phyloP scores from a whole-genome alignment of 2,329 filamentous ascomycete species.

The Trichoderma atroviride region DNA sequence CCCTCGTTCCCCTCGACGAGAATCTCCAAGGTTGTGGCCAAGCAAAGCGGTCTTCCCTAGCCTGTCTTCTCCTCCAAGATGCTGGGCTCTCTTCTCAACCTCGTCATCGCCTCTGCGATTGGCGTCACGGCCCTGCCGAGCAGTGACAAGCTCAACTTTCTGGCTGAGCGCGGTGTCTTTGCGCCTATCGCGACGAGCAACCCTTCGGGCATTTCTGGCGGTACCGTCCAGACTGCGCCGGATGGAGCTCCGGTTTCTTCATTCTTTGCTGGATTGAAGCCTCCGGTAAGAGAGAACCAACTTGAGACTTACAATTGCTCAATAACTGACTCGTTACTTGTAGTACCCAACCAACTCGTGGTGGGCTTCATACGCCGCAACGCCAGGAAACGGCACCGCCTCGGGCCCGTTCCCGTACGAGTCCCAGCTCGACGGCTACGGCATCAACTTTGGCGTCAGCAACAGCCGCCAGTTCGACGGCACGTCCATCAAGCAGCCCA shows the following conservation, averaged over 20 bases:
- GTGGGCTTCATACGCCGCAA: constrained; percentile 33
- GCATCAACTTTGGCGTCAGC: constrained; percentile 32
- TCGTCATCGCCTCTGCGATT: constrained; percentile 24
- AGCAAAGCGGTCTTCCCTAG: constrained; percentile 18
- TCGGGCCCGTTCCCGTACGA: constrained; percentile 34
- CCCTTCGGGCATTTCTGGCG: constrained; percentile 30
- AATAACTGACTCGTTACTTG: neutral
- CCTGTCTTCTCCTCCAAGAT: constrained; percentile 2
- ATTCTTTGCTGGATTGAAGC: constrained; percentile 33
- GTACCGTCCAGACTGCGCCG: constrained; percentile 26
- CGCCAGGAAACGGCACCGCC: constrained; percentile 31
- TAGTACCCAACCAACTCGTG: constrained; percentile 34
- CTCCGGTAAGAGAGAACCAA: constrained; percentile 29
- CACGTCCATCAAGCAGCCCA: constrained; percentile 33
- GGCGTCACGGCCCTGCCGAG: constrained; percentile 22
- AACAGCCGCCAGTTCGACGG: constrained; percentile 32
- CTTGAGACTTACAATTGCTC: neutral
- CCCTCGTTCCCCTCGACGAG: neutral
- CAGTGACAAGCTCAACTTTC: constrained; percentile 10
- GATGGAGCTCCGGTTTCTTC: constrained; percentile 29
- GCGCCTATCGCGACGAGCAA: constrained; percentile 31
- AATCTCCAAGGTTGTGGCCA: constrained; percentile 11
- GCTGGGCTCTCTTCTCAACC: constrained; percentile 19
- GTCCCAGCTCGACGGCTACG: constrained; percentile 31
- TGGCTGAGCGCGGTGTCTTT: constrained; percentile 27